Base-by-base conservation (phyloP, 768 basidiomycete species). In the Psilocybe cyanescens region DNA sequence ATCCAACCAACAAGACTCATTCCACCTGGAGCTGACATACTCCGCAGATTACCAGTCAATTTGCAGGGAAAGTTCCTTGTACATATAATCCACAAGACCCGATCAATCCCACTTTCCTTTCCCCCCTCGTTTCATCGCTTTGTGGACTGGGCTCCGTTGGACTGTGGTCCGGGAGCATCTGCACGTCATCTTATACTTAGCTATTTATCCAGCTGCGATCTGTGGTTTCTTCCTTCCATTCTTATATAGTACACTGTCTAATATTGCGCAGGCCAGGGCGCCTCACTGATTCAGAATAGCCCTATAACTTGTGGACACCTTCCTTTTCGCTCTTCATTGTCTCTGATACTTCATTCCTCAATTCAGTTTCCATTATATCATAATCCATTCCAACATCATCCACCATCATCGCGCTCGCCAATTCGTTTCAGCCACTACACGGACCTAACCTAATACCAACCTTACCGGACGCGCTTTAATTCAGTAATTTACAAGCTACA, bases 401-500 rank as follows among this genome's bases (percentile, higher is more conserved):
- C 51, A 14, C n/a, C 51, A 14, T 53, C 19, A 1, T 3, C 19
- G n/a, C 51, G 51, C 51, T n/a, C 17, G 31, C 31, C 12, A 5
- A n/a, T 33, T 35, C 11, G 51, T 53, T 53, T 53, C 51, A 53
- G 51, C 51, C 51, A 53, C 51, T n/a, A 35, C 33, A 30, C 51
- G 51, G n/a, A 33, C 51, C 51, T 33, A 31, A 53, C 17, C 30
- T 35, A n/a, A 14, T 44, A 28, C 5, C 31, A 53, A 33, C 31
- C 51, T 37, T 17, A 53, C 51, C 33, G 16, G 29, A 35, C 30
- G 28, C 9, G 9, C 51, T 31, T 8, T 53, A 53, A 53, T 55
- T 29, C 52, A 54, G n/a, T 31, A 52, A 41, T 58, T 35, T 58
- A 39, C 24, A 58, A 46, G 31, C 50, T 29, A 54, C 51, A 28